Percentiles rank a stretch among this genome's conserved stretches.
Conservation (phyloP, 1,284 basidiomycete genomes). For the Tilletiaria anomala region DNA sequence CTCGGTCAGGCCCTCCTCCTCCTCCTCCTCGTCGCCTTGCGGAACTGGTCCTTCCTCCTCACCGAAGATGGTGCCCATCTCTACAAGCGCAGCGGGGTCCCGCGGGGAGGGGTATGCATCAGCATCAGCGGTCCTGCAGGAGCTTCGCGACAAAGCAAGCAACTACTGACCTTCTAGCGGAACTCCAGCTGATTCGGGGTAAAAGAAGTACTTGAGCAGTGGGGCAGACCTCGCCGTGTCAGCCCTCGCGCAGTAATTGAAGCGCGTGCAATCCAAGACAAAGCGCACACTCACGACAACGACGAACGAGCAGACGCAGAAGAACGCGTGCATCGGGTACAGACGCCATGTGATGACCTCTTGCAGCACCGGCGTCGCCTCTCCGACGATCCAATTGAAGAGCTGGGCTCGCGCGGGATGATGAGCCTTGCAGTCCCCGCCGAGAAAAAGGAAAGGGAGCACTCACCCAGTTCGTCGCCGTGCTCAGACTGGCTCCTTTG, state of each 20-base stretch:
- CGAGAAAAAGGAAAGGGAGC: conserved; percentile 41
- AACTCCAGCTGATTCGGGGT: background rate
- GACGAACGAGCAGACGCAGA: conserved; percentile 35
- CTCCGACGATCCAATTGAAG: conserved; percentile 68
- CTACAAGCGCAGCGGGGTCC: no score
- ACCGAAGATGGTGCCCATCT: no score
- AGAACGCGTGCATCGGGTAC: conserved; percentile 33
- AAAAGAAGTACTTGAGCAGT: no score
- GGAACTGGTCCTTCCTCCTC: conserved; percentile 35
- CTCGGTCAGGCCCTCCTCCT: conserved; percentile 8
- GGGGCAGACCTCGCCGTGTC: no score
- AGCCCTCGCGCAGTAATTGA: no score
- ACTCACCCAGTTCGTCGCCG: conserved; percentile 13
- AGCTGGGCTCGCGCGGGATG: conserved; percentile 50
- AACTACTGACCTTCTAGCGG: background rate
- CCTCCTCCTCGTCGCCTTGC: conserved; percentile 21
- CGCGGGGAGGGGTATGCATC: no score
- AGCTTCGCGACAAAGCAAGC: no score
- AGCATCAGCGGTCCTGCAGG: no score
- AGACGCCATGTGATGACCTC: background rate
- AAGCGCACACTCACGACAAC: no score
- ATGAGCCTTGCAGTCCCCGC: no score
- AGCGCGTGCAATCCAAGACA: no score
- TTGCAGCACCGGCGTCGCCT: conserved; percentile 48
- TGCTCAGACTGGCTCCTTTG: conserved; percentile 56